phyloP scores from a whole-genome alignment of 2,329 filamentous ascomycete genomes.

The Mollisiaceae sp. region DNA sequence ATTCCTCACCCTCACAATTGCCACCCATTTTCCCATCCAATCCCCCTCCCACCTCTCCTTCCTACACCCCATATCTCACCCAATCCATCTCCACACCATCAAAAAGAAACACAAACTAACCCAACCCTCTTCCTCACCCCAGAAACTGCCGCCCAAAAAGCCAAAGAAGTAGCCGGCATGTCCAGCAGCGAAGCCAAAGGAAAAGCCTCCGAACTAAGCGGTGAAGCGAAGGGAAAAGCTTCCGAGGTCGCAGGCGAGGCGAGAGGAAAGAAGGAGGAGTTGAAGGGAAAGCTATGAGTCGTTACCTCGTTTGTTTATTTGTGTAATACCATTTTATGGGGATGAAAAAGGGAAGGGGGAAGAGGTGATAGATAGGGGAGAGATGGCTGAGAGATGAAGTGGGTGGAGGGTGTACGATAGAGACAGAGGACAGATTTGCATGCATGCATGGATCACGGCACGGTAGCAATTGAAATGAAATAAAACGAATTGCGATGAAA shows the following conservation, averaged over 20 bases:
- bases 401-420: constrained; percentile 20
- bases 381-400: neutral
- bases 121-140: too few species aligned
- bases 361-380: neutral
- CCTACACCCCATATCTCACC: neutral
- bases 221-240: constrained; percentile 45
- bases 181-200: constrained; percentile 45
- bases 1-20: constrained; percentile 33
- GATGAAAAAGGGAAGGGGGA: neutral
- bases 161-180: constrained; percentile 44
- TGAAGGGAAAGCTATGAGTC: constrained; percentile 45
- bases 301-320: neutral
- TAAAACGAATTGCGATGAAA: neutral
- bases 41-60: neutral
- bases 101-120: neutral
- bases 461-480: neutral
- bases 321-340: neutral
- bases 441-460: constrained; percentile 9
- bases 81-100: too few species aligned
- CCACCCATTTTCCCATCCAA: constrained; percentile 50
- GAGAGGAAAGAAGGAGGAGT: constrained; percentile 45
- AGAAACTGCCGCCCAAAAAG: constrained; percentile 50
- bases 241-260: constrained; percentile 44
- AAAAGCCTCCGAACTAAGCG: constrained; percentile 48
- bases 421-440: neutral